phyloP scores from a whole-genome alignment of 2,329 filamentous ascomycete species.

The Rhynchosporium secalis region DNA sequence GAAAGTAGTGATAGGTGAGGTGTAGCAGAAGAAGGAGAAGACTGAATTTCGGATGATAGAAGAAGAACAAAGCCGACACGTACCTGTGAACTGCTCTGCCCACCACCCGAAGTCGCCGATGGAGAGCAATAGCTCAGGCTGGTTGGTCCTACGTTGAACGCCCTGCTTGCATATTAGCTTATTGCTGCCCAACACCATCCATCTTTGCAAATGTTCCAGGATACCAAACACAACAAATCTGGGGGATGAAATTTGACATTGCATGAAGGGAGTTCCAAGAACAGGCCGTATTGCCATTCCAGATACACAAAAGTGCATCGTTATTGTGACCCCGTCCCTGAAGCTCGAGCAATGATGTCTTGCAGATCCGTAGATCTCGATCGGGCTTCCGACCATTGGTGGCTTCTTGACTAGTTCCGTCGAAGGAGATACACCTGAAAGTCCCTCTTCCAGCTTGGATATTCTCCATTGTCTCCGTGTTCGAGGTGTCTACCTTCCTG shows the following conservation, averaged over 20 bases:
- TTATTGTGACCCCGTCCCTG: conserved; percentile 3
- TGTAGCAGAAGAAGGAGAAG: not conserved
- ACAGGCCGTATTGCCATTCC: conserved; percentile 1
- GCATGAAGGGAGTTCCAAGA: not conserved
- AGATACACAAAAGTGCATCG: conserved; percentile 6
- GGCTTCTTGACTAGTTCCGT: not conserved
- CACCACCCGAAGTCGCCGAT: conserved; percentile 60
- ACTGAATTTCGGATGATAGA: too few species aligned
- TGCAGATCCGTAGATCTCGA: not conserved
- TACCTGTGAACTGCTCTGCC: conserved; percentile 60
- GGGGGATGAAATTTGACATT: not conserved
- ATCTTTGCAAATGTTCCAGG: not conserved
- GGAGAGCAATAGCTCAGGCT: conserved; percentile 60
- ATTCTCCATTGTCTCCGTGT: not conserved
- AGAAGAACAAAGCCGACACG: conserved; percentile 41
- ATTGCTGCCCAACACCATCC: not conserved
- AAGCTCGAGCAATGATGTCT: conserved; percentile 5
- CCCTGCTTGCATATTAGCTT: conserved; percentile 34
- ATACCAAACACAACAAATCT: not conserved
- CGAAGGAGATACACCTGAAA: not conserved
- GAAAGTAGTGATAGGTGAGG: not conserved
- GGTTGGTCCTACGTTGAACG: conserved; percentile 36
- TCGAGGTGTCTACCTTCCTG: not conserved
- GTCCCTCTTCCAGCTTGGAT: not conserved
- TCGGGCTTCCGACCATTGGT: conserved; percentile 4